phyloP scores from a whole-genome alignment of 441 rosid species.

The Aleurites moluccanus region DNA sequence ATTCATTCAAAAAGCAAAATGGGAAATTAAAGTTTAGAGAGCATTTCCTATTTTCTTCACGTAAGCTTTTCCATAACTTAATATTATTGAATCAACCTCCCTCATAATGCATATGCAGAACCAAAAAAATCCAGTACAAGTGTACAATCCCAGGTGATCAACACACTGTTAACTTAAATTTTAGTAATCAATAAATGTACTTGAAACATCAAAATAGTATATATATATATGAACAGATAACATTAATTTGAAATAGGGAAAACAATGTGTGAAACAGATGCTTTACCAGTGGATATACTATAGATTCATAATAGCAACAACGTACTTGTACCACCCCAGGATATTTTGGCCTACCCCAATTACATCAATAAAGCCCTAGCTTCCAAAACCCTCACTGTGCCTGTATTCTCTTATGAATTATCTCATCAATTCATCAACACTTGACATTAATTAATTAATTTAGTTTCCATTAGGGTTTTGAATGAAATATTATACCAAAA shows the following conservation, averaged over 20 bases:
- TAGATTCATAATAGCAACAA: background rate
- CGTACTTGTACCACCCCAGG: background rate
- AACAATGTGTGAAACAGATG: background rate
- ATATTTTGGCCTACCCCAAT: background rate
- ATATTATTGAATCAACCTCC: too few species aligned
- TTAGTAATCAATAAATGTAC: background rate
- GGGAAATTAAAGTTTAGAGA: too few species aligned
- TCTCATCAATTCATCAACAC: conserved; percentile 5
- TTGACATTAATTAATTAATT: background rate
- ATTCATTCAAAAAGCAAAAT: too few species aligned
- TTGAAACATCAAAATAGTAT: background rate
- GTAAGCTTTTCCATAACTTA: too few species aligned
- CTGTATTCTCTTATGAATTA: background rate
- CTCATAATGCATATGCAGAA: too few species aligned
- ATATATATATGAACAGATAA: background rate
- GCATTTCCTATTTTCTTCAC: too few species aligned
- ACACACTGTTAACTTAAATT: background rate
- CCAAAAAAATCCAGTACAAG: background rate
- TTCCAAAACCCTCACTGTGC: conserved; percentile 16
- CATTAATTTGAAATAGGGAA: conserved; percentile 1
- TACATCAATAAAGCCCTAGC: background rate
- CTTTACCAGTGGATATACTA: background rate
- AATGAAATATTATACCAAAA: conserved; percentile 6
- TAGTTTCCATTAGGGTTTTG: conserved; percentile 1
- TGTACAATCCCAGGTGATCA: background rate